phyloP scores from a whole-genome alignment of 2,329 filamentous ascomycete genomes.

The Thelonectria olida region DNA sequence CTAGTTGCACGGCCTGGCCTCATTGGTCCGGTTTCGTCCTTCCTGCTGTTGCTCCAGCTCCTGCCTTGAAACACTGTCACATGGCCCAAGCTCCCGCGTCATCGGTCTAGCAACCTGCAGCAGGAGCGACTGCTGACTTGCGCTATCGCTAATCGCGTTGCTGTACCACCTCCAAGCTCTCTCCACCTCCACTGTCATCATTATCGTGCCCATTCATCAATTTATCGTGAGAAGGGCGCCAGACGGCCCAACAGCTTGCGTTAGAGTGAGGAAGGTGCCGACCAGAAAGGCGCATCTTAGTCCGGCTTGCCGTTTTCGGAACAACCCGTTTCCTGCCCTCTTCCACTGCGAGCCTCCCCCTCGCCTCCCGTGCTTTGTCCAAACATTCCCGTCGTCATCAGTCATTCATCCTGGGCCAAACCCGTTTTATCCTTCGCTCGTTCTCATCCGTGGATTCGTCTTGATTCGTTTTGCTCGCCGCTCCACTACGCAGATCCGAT shows the following conservation, averaged over 20 bases:
- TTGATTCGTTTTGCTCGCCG: not conserved
- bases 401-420: slow-evolving; percentile 4
- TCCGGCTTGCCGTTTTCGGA: slow-evolving; percentile 7
- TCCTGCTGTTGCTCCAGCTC: not conserved
- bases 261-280: slow-evolving; percentile 4
- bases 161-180: slow-evolving; percentile 13
- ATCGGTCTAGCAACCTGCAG: slow-evolving; percentile 8
- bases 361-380: slow-evolving; percentile 24
- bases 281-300: slow-evolving; percentile 3
- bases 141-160: slow-evolving; percentile 13
- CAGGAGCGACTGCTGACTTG: slow-evolving; percentile 5
- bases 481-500: not conserved
- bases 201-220: not conserved
- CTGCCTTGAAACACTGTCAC: slow-evolving; percentile 33
- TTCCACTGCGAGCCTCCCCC: not conserved
- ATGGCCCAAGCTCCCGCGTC: slow-evolving; percentile 23
- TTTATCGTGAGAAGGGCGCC: slow-evolving; percentile 4
- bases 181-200: not conserved
- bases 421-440: not conserved
- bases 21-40: not conserved
- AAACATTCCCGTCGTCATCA: slow-evolving; percentile 1
- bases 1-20: not conserved
- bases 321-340: no score
- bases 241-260: slow-evolving; percentile 4
- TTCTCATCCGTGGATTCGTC: not conserved